Conservation (phyloP, 805 yeast genomes). For the Yamadazyma takamatsuzukensis region DNA sequence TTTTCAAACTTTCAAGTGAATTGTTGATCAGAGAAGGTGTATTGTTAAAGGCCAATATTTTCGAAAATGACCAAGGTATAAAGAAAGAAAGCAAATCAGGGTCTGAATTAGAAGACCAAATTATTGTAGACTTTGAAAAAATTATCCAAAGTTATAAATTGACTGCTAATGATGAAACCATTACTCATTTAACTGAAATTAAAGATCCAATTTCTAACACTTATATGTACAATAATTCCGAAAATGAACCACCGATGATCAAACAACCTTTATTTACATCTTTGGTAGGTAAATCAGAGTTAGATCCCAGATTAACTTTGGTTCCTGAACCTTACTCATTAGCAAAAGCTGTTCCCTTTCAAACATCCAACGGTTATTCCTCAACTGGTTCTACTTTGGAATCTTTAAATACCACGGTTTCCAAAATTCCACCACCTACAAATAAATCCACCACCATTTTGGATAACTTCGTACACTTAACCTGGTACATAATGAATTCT, state of each 20-base stretch:
- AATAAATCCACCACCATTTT: conserved; percentile 31
- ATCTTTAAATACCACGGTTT: conserved; percentile 24
- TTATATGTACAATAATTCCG: conserved; percentile 10
- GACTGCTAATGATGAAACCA: conserved; percentile 61
- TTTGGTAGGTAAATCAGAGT: conserved; percentile 57
- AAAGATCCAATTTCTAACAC: conserved; percentile 23
- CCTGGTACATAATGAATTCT: conserved; percentile 41
- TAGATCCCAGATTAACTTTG: conserved; percentile 70
- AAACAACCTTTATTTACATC: conserved; percentile 82
- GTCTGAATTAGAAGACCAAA: conserved; percentile 33
- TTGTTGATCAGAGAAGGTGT: conserved; percentile 59
- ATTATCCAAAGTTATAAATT: conserved; percentile 52
- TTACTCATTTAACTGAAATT: conserved; percentile 28
- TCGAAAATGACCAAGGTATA: conserved; percentile 13
- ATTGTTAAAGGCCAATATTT: conserved; percentile 32
- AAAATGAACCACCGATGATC: conserved; percentile 41
- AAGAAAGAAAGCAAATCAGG: conserved; percentile 3
- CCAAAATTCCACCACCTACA: conserved; percentile 33
- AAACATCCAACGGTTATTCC: conserved; percentile 18
- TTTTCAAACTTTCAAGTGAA: conserved; percentile 61
- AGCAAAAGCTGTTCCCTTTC: conserved; percentile 62
- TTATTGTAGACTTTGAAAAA: conserved; percentile 57
- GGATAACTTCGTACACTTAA: conserved; percentile 41
- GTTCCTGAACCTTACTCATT: conserved; percentile 65
- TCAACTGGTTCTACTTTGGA: conserved; percentile 27